Evolutionary conservation across 2,329 filamentous ascomycete genomes (phyloP), one percentile per base, ranked within the genome.

Genomic region (Cercospora sojina): DNA sequence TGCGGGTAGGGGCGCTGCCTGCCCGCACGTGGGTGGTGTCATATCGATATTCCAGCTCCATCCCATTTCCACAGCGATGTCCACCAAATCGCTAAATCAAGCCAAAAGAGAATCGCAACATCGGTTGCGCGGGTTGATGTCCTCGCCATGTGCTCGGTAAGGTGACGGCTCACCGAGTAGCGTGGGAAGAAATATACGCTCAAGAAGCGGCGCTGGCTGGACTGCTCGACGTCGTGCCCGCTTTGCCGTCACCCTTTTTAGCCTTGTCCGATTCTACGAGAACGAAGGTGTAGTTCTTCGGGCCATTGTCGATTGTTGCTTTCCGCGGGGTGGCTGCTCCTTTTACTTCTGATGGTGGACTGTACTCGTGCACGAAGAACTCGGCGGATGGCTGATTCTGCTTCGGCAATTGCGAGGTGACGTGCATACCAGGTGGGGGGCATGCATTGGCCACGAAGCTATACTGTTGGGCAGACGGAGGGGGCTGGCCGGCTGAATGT

Each of bases 231-330:
- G 66, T 57, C 2, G 68, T 70, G 23, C 65, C 63, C 32, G 65
- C 32, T 32, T 62, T 56, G 29, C 62, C 65, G 25, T 57, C 62
- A 18, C 41, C 64, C 62, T 70, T 72, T 49, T 71, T 73, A 8
- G 61, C 61, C 68, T 75, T 76, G 43, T 72, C 71, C 66, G 73
- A 74, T 66, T 75, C 74, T 70, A 82, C 83, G 69, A 82, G 79
- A 66, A 80, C 79, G 64, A 84, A 84, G 16, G 81, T 80, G 69
- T 81, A 84, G 65, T 77, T 81, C 73, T 82, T 83, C 1, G 79
- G 76, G 10, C 69, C 73, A 20, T 64, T 68, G 49, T 77, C 75
- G 9, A 62, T 70, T n/a, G 67, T 77, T 72, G 75, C 57, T 66
- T 74, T 76, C 5, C 76, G 70, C 16, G 74, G 74, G 13, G 72